Percentiles rank a stretch among this genome's conserved stretches.
Conservation (phyloP, 2,329 filamentous ascomycete species). For the Cladosporium sp. region DNA sequence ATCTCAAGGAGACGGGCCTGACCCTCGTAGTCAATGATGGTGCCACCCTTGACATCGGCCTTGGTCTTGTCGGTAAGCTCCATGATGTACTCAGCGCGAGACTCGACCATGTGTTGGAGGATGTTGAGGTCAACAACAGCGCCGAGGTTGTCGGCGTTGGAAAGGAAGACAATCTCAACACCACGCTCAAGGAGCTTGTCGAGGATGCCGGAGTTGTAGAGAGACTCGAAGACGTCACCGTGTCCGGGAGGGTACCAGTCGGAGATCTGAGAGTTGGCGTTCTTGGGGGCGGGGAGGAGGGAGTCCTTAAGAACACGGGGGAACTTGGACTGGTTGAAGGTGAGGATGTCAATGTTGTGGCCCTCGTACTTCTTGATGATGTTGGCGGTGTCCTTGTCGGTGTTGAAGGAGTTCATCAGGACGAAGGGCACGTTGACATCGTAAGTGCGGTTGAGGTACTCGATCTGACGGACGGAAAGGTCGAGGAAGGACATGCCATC, state of each 20-base stretch:
- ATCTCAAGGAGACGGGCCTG: constrained; percentile 96
- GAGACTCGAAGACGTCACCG: constrained; percentile 98
- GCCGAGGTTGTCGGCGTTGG: constrained; percentile 98
- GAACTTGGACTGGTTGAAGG: constrained; percentile 99
- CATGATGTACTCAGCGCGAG: constrained; percentile 98
- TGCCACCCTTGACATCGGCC: constrained; percentile 99
- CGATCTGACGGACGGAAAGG: constrained; percentile 96
- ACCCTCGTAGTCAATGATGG: constrained; percentile 99
- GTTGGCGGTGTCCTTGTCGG: constrained; percentile 92
- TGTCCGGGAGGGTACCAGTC: constrained; percentile 99
- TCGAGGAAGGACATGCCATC: constrained; percentile 99
- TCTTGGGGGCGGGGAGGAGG: constrained; percentile 90
- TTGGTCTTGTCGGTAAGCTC: constrained; percentile 99
- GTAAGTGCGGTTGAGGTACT: constrained; percentile 98
- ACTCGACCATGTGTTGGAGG: constrained; percentile 99
- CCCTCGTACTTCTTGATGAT: constrained; percentile 99
- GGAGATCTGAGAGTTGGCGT: constrained; percentile 78
- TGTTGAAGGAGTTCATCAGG: constrained; percentile 99
- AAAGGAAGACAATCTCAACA: constrained; percentile 97
- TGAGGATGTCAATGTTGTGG: constrained; percentile 98
- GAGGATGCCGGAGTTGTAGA: constrained; percentile 98
- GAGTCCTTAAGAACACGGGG: constrained; percentile 98
- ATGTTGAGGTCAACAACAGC: constrained; percentile 97
- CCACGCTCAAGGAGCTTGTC: constrained; percentile 94
- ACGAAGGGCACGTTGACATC: constrained; percentile 96